phyloP scores from a whole-genome alignment of 1,139 yeast species.

The Geotrichum aggregatum region DNA sequence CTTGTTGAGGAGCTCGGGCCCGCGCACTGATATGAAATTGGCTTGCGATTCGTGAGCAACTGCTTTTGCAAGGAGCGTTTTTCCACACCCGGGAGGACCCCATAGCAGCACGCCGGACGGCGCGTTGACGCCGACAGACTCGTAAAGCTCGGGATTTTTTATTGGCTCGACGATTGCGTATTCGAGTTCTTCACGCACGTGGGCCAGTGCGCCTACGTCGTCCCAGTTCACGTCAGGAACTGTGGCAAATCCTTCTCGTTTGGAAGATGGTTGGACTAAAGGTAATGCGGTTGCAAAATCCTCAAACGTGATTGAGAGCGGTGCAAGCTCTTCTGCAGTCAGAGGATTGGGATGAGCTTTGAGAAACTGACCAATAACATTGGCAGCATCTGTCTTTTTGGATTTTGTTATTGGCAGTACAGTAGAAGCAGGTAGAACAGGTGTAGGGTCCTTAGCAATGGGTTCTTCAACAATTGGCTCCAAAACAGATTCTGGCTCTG shows the following conservation, averaged over 20 bases:
- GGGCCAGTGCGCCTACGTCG: slow-evolving; percentile 82
- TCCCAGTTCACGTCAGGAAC: slow-evolving; percentile 97
- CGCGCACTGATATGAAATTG: slow-evolving; percentile 89
- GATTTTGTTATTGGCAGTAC: not conserved
- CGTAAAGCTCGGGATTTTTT: slow-evolving; percentile 83
- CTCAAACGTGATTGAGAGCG: slow-evolving; percentile 66
- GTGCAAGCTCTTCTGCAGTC: slow-evolving; percentile 66
- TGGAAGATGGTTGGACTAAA: slow-evolving; percentile 93
- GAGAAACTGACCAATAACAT: slow-evolving; percentile 71
- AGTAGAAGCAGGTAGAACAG: not conserved
- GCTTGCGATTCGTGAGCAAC: slow-evolving; percentile 97
- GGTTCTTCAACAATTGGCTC: not conserved
- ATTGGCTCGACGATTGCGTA: slow-evolving; percentile 98
- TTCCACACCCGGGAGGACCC: slow-evolving; percentile 99
- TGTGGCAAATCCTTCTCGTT: slow-evolving; percentile 97
- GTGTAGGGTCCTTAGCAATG: not conserved
- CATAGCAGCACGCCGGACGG: slow-evolving; percentile 96
- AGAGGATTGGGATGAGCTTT: slow-evolving; percentile 74
- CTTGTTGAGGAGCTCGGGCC: slow-evolving; percentile 89
- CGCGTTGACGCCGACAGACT: slow-evolving; percentile 88
- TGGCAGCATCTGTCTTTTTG: slow-evolving; percentile 34
- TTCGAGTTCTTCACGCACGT: slow-evolving; percentile 81
- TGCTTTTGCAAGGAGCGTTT: slow-evolving; percentile 90
- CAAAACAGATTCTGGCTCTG: not conserved
- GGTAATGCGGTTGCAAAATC: slow-evolving; percentile 87